Evolutionary conservation across 768 basidiomycete genomes (phyloP).

Genomic region (Fibroporia radiculosa): DNA sequence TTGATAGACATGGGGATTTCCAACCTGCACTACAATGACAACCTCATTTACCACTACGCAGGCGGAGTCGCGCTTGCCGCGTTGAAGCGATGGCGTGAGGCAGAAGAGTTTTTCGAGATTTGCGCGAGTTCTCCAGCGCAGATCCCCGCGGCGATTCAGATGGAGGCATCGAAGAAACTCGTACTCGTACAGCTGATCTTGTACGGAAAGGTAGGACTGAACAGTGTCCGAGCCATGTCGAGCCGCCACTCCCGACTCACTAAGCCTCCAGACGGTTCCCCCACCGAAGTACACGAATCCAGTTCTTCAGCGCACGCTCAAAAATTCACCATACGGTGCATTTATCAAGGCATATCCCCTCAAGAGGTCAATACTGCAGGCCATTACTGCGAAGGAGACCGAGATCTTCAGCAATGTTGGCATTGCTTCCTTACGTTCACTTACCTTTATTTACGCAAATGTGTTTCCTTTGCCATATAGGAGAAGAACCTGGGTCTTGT

Average conservation of each 20-base stretch:
- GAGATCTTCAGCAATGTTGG: conserved; percentile 42
- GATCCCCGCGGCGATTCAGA: conserved; percentile 63
- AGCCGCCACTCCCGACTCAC: too few relatives aligned
- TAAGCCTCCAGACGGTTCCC: conserved; percentile 26
- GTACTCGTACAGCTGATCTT: conserved; percentile 71
- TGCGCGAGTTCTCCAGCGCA: conserved; percentile 43
- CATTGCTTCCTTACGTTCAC: not conserved
- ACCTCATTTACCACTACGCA: conserved; percentile 77
- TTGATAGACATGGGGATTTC: conserved; percentile 51
- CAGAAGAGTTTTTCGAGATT: conserved; percentile 76
- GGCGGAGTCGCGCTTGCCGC: conserved; percentile 64
- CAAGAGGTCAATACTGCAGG: conserved; percentile 35
- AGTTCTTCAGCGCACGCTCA: conserved; percentile 50
- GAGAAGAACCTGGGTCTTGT: conserved; percentile 72
- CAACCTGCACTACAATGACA: conserved; percentile 71
- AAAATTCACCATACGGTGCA: conserved; percentile 54
- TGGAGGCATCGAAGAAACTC: conserved; percentile 85
- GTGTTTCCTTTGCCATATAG: conserved; percentile 24
- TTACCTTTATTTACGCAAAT: not conserved
- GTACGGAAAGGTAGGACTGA: conserved; percentile 70
- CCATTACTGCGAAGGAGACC: conserved; percentile 47
- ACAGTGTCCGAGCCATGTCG: conserved; percentile 7
- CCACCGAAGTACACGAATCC: conserved; percentile 73
- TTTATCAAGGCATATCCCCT: conserved; percentile 65
- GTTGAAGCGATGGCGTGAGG: conserved; percentile 58